Conservation (phyloP, 495 filamentous ascomycete genomes). For the Aspergillus panamensis region DNA sequence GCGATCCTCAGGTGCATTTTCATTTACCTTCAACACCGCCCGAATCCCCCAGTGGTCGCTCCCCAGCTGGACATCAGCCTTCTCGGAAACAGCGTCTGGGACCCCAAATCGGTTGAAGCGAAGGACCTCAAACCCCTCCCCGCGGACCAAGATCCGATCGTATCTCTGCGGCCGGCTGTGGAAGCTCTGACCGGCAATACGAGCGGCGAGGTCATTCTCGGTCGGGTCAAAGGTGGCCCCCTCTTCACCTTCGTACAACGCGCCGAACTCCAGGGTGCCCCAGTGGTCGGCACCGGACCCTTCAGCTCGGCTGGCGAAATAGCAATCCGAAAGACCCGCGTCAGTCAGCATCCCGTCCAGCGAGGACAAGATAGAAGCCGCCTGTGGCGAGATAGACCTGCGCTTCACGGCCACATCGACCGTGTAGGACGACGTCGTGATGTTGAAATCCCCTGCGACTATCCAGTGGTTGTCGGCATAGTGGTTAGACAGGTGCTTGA, state of each 20-base stretch:
- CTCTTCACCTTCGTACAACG: constrained; percentile 6
- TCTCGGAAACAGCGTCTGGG: neutral
- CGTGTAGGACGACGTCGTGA: constrained; percentile 3
- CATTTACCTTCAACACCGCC: neutral
- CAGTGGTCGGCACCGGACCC: neutral
- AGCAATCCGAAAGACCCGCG: neutral
- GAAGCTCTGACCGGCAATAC: constrained; percentile 4
- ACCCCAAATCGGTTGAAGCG: constrained; percentile 1
- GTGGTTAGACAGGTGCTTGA: neutral
- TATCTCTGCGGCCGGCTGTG: constrained; percentile 5
- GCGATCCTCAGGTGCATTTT: neutral
- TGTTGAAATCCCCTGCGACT: constrained; percentile 4
- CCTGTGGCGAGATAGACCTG: constrained; percentile 1
- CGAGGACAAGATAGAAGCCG: neutral
- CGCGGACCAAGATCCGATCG: neutral
- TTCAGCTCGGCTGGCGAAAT: neutral
- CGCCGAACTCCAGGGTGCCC: neutral
- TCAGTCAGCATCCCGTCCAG: constrained; percentile 2
- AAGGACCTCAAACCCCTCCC: neutral
- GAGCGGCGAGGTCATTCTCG: neutral
- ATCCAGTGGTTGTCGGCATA: neutral
- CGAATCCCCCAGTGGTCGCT: constrained; percentile 5
- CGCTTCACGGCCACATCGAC: neutral
- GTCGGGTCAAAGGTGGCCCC: constrained; percentile 4
- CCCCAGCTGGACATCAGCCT: neutral